These are phyloP conservation scores for Pseudocercospora vitis DNA, from an alignment of 2,329 filamentous ascomycete genomes.

Conservation along the genomic window DNA sequence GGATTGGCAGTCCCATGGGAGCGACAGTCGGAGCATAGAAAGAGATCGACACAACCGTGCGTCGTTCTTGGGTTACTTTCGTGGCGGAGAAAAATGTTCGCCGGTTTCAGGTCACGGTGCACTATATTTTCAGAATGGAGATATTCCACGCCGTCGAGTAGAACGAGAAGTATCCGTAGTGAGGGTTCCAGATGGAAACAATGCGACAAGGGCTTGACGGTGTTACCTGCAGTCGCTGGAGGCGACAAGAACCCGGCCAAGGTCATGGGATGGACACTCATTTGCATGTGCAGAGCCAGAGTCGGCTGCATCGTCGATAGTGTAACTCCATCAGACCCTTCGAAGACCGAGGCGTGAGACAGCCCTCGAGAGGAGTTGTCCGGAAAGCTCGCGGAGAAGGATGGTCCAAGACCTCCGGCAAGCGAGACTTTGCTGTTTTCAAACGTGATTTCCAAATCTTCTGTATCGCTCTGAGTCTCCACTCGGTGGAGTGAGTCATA, in stretches of 20 bases:
- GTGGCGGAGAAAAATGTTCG: slow-evolving; percentile 65
- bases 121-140: slow-evolving; percentile 62
- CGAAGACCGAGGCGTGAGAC: slow-evolving; percentile 18
- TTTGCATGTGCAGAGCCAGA: slow-evolving; percentile 65
- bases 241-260: slow-evolving; percentile 59
- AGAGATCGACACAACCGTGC: slow-evolving; percentile 48
- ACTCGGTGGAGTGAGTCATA: slow-evolving; percentile 20
- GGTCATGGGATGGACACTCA: slow-evolving; percentile 64
- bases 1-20: slow-evolving; percentile 21
- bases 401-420: not conserved
- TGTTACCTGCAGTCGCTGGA: slow-evolving; percentile 13
- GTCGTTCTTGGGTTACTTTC: slow-evolving; percentile 33
- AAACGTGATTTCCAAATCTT: slow-evolving; percentile 22
- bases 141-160: slow-evolving; percentile 65
- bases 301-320: slow-evolving; percentile 25
- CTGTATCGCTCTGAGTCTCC: slow-evolving; percentile 21
- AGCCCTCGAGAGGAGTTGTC: slow-evolving; percentile 4
- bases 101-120: slow-evolving; percentile 68
- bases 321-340: slow-evolving; percentile 12
- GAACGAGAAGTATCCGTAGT: slow-evolving; percentile 57
- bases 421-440: slow-evolving; percentile 11
- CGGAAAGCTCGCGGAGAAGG: not conserved
- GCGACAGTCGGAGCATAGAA: slow-evolving; percentile 49
- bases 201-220: slow-evolving; percentile 45
- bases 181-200: slow-evolving; percentile 63